phyloP scores from a whole-genome alignment of 257 asterid genomes.

The Lycium barbarum region DNA sequence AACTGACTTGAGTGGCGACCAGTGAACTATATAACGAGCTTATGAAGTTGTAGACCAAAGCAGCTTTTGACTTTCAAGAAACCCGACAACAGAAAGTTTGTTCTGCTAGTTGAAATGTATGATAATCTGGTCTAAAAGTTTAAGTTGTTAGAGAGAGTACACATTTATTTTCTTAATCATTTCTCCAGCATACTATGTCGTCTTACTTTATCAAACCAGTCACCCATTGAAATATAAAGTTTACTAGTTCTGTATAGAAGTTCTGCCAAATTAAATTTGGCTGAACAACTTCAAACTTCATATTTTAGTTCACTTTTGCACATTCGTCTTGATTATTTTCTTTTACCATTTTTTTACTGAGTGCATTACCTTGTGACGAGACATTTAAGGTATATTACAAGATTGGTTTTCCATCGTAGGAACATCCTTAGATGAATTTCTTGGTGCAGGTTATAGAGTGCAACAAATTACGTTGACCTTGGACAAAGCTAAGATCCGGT shows the following conservation, averaged over 20 bases:
- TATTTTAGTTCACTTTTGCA: neutral
- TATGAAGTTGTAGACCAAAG: neutral
- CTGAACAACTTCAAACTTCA: neutral
- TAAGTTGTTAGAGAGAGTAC: neutral
- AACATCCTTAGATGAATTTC: slow-evolving; percentile 4
- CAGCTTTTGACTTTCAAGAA: neutral
- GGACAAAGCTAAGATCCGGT: neutral
- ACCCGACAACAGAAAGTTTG: neutral
- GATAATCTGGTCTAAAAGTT: neutral
- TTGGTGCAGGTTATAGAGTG: slow-evolving; percentile 29
- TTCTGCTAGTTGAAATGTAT: neutral
- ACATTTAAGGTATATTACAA: neutral
- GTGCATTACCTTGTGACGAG: neutral
- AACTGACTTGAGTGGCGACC: neutral
- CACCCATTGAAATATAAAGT: neutral
- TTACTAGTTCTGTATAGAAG: neutral
- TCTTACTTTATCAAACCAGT: neutral
- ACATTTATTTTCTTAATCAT: neutral
- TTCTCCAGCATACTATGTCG: neutral
- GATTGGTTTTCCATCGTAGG: neutral
- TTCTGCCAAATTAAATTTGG: neutral
- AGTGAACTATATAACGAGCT: neutral
- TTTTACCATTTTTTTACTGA: neutral
- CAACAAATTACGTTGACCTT: neutral
- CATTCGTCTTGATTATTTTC: neutral